Evolutionary conservation across 139 green algal genomes (phyloP), one percentile per base, ranked within the genome.

Genomic region (Chlorella sp.): DNA sequence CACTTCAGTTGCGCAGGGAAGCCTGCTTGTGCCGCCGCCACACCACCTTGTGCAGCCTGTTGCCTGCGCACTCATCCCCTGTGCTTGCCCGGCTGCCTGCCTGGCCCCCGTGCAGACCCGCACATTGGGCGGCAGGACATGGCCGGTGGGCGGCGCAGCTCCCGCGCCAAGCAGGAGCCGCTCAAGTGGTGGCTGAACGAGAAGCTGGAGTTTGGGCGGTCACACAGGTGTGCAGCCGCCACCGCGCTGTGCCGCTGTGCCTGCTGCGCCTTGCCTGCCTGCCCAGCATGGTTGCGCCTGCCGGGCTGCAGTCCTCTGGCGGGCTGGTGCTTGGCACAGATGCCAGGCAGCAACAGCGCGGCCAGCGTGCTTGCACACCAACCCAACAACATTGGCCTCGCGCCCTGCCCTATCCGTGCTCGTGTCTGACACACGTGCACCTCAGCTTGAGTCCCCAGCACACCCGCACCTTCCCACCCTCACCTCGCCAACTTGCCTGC

Each of bases 151-250:
- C 88, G 91, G 21, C 84, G 91, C 57, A 92, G 73, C 42, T 86
- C 73, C 14, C 84, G 91, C 12, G 12, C 37, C 42, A 22, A 64
- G 42, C 30, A 87, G 68, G 71, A 77, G 73, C 91, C 91, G 37
- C 85, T 93, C 53, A 90, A 86, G 69, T 93, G 91, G 91, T 93
- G 91, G 91, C 88, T 91, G 34, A 87, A 87, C 42, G 91, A 93
- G 66, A 86, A 75, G 68, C 91, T 91, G 85, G 42, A 91, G 61
- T 93, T 87, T 82, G 77, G 71, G 32, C 77, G 91, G 19, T 40
- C 36, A 21, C 91, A 93, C 88, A 93, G 73, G 88, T 91, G 80
- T 79, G n/a, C 15, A 36, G 1, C 32, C 40, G 71, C 21, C 71
- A 37, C 2, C 18, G 53, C 24, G n/a, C 32, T 53, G 0, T 53